Evolutionary conservation across 106 monocot species (phyloP).

Genomic region (Posidonia australis): DNA sequence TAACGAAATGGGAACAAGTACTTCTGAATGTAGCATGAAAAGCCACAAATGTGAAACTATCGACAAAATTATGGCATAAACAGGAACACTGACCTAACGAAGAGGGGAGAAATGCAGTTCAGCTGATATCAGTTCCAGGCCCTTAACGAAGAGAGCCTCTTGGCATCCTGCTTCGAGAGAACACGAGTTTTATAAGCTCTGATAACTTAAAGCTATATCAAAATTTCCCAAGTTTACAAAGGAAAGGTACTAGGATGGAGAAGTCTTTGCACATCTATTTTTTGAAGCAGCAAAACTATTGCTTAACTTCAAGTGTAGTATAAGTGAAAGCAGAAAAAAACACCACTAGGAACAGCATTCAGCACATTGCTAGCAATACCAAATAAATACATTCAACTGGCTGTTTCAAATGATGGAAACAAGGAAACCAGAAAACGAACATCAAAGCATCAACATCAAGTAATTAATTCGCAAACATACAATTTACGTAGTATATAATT

Average conservation of each 20-base stretch:
- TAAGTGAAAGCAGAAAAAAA: background rate
- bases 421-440: background rate
- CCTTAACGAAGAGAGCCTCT: conserved; percentile 76
- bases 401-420: background rate
- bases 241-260: conserved; percentile 40
- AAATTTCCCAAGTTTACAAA: conserved; percentile 48
- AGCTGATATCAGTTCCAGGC: conserved; percentile 76
- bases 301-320: conserved; percentile 7
- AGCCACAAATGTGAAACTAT: conserved; percentile 16
- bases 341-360: background rate
- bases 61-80: conserved; percentile 45
- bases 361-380: conserved; percentile 4
- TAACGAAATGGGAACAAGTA: conserved; percentile 4
- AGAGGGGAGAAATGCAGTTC: conserved; percentile 72
- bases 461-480: background rate
- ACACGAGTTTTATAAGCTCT: conserved; percentile 70
- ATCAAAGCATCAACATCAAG: background rate
- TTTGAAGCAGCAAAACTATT: conserved; percentile 19
- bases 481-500: conserved; percentile 1
- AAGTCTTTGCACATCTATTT: conserved; percentile 25
- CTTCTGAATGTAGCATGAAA: conserved; percentile 4
- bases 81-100: conserved; percentile 90
- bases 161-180: conserved; percentile 86
- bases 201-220: conserved; percentile 34
- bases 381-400: conserved; percentile 3